Conservation (phyloP, 345 rosid species). For the Mangifera indica region DNA sequence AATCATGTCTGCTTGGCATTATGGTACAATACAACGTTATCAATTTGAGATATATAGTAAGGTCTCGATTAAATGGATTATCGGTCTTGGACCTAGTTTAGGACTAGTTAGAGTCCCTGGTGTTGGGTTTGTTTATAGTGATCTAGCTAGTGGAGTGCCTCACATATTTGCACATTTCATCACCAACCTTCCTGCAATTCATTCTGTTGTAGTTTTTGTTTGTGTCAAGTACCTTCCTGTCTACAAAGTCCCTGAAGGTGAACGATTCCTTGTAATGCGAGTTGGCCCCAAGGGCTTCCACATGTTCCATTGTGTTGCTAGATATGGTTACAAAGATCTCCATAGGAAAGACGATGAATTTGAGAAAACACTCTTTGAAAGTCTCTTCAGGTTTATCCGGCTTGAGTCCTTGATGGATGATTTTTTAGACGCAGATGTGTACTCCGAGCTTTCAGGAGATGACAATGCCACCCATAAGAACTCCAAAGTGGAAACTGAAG, state of each 20-base stretch:
- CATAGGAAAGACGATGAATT: conserved; percentile 37
- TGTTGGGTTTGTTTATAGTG: conserved; percentile 33
- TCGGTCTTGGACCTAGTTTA: conserved; percentile 34
- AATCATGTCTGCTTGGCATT: conserved; percentile 39
- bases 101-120: conserved; percentile 38
- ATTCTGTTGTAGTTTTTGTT: conserved; percentile 34
- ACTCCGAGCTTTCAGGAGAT: conserved; percentile 4
- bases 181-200: conserved; percentile 42
- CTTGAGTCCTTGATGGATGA: conserved; percentile 35
- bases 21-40: conserved; percentile 25
- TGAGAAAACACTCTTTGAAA: conserved; percentile 28
- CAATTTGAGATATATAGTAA: conserved; percentile 35
- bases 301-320: conserved; percentile 37
- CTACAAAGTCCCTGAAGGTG: conserved; percentile 35
- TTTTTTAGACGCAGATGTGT: conserved; percentile 25
- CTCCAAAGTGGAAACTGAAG: not conserved
- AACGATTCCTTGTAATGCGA: conserved; percentile 28
- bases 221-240: conserved; percentile 39
- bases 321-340: conserved; percentile 40
- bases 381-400: conserved; percentile 28
- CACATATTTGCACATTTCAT: conserved; percentile 38
- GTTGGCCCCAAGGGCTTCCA: conserved; percentile 34
- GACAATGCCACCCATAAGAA: not conserved
- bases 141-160: conserved; percentile 35
- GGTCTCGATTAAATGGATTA: conserved; percentile 36